Evolutionary conservation across 331 rosid species (phyloP), one percentile per base, ranked within the genome.

Genomic region (Acacia concinna): DNA sequence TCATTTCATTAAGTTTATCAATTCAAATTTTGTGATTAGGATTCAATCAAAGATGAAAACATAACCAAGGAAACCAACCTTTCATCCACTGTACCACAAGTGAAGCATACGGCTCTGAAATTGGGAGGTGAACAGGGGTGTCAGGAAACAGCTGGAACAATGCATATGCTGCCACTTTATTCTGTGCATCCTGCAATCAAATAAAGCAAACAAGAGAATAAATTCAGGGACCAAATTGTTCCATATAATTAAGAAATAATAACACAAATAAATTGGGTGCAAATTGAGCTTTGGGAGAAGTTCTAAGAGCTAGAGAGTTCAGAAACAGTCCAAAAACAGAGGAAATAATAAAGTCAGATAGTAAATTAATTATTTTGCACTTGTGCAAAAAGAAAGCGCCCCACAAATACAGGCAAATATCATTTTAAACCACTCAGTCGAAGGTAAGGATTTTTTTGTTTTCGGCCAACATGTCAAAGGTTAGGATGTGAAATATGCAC

Each of bases 121-220:
- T 82, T 54, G 88, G 78, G 46, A 93, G 88, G 80, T 95, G 96
- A 83, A 91, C 87, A 25, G 99, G 99, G 77, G 90, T 80, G 84
- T 92, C 93, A 32, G 97, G 88, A 85, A 93, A 95, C 80, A 95
- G 80, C 79, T 89, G 89, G 82, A 86, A 90, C 80, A 95, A 90
- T 74, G 97, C 96, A 87, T 87, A 93, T 47, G 99, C 92, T 76
- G 99, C 97, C 84, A 95, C 99, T 84, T 81, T 90, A 83, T 95
- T 92, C 86, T 95, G 99, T 52, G 97, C 96, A 82, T 95, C 96
- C 98, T 93, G 87, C 71, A 72, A 87, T 59, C 62, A 83, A 81
- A 37, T 44, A 59, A 77, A 82, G 28, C 51, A 23, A 40, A 69
- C 2, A 63, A 76, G 32, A 56, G n/a, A 52, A 71, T 56, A 49